Evolutionary conservation across 225 moss, liverwort and hornwort species (phyloP).

Genomic region (Marchantia polymorpha): DNA sequence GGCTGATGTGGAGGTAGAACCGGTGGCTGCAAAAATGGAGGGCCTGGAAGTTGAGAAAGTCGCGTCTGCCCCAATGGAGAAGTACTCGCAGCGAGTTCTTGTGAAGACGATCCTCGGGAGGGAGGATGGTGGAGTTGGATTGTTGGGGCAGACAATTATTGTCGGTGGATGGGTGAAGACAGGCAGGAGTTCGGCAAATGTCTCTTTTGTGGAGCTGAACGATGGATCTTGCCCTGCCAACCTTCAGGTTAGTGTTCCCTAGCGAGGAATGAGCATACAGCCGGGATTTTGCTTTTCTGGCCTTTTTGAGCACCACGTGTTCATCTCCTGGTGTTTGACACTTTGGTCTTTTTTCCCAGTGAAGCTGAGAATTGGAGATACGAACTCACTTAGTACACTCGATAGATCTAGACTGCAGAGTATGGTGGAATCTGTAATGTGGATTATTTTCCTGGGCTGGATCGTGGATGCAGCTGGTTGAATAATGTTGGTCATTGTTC

Average conservation of each 20-base stretch:
- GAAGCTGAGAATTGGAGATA: too few species aligned
- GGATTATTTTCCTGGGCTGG: too few species aligned
- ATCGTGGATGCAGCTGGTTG: too few species aligned
- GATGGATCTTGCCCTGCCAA: constrained; percentile 84
- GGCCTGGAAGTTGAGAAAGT: constrained; percentile 16
- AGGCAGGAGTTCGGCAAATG: constrained; percentile 66
- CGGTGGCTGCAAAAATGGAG: constrained; percentile 33
- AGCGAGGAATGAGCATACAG: too few species aligned
- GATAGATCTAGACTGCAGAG: too few species aligned
- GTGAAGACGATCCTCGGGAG: constrained; percentile 74
- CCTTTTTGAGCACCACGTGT: too few species aligned
- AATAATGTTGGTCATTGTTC: too few species aligned
- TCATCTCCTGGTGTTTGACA: too few species aligned
- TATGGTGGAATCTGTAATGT: too few species aligned
- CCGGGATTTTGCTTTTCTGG: too few species aligned
- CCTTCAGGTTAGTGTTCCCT: constrained; percentile 58
- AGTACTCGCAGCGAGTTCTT: constrained; percentile 72
- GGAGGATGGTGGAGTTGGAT: constrained; percentile 67
- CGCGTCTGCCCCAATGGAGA: constrained; percentile 50
- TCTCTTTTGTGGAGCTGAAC: constrained; percentile 83
- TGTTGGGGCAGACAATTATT: constrained; percentile 62
- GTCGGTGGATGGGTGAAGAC: constrained; percentile 99
- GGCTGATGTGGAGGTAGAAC: constrained; percentile 28
- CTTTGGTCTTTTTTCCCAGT: too few species aligned
- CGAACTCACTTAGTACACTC: too few species aligned